These are phyloP conservation scores for Trematosphaeria pertusa DNA, from an alignment of 2,329 filamentous ascomycete species.

Conservation along the genomic window DNA sequence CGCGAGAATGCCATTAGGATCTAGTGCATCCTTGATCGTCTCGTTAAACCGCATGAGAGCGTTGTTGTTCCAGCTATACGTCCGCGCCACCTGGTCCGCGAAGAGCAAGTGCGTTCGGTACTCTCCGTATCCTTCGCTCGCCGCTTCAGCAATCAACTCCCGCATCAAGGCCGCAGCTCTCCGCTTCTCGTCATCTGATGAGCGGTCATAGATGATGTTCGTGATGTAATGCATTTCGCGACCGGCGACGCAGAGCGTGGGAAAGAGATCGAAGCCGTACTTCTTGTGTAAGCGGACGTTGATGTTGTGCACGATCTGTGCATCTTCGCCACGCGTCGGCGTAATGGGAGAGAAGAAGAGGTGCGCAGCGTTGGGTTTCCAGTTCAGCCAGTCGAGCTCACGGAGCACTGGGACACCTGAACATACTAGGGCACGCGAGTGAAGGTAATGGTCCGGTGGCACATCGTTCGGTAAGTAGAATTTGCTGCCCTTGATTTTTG, in stretches of 20 bases:
- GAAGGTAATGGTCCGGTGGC: constrained; percentile 42
- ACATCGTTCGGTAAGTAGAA: constrained; percentile 49
- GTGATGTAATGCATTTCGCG: constrained; percentile 65
- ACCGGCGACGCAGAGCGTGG: constrained; percentile 59
- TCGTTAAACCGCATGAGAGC: constrained; percentile 54
- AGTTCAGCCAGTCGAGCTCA: constrained; percentile 57
- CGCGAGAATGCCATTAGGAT: constrained; percentile 57
- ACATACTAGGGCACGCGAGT: constrained; percentile 46
- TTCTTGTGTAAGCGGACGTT: constrained; percentile 26
- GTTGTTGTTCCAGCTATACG: constrained; percentile 53
- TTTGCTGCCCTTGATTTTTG: constrained; percentile 50
- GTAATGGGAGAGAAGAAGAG: constrained; percentile 62
- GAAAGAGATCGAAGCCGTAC: constrained; percentile 59
- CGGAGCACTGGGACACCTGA: constrained; percentile 43
- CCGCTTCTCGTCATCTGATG: constrained; percentile 47
- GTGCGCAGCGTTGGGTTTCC: constrained; percentile 61
- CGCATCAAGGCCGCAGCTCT: constrained; percentile 46
- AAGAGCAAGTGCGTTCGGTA: constrained; percentile 57
- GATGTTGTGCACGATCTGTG: constrained; percentile 30
- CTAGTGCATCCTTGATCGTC: constrained; percentile 55
- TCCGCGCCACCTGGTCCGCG: constrained; percentile 55
- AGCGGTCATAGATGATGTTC: constrained; percentile 60
- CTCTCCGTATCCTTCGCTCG: constrained; percentile 53
- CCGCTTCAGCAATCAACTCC: constrained; percentile 50
- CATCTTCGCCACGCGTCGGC: constrained; percentile 57